These are phyloP conservation scores for Ophiosphaerella narmari DNA, from an alignment of 2,329 filamentous ascomycete species.

Conservation along the genomic window DNA sequence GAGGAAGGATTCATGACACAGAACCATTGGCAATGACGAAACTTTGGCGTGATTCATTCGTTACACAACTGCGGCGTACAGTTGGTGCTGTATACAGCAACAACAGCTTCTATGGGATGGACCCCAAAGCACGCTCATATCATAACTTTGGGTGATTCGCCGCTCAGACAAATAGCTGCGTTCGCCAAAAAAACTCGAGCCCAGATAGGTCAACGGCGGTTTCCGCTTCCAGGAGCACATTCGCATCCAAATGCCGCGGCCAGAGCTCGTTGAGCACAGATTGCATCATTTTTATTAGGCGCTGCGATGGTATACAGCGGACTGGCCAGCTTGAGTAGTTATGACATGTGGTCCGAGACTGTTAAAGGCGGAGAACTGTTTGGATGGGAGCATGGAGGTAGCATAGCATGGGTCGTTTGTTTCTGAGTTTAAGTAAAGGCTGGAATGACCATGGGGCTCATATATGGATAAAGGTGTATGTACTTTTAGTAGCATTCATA, in stretches of 20 bases:
- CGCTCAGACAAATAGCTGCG: no score
- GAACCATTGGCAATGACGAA: conserved; percentile 67
- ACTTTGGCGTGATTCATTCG: conserved; percentile 10
- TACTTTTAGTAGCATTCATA: conserved; percentile 43
- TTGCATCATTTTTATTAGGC: conserved; percentile 12
- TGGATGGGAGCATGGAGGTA: no score
- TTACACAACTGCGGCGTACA: background rate
- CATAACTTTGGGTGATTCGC: background rate
- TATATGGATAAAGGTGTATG: conserved; percentile 21
- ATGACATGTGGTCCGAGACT: background rate
- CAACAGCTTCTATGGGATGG: background rate
- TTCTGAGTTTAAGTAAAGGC: no score
- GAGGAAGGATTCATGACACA: conserved; percentile 86
- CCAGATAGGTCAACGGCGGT: background rate
- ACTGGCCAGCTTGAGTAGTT: background rate
- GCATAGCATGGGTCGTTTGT: no score
- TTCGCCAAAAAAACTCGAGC: background rate
- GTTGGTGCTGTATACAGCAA: background rate
- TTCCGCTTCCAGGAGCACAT: background rate
- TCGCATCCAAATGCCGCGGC: conserved; percentile 8
- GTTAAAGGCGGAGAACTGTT: background rate
- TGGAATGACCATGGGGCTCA: background rate
- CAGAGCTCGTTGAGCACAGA: conserved; percentile 12
- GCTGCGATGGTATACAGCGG: conserved; percentile 11
- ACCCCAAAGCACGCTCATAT: background rate